Evolutionary conservation across 192 early-diverging fungal genomes (phyloP).

Genomic region (Coemansia asiatica): DNA sequence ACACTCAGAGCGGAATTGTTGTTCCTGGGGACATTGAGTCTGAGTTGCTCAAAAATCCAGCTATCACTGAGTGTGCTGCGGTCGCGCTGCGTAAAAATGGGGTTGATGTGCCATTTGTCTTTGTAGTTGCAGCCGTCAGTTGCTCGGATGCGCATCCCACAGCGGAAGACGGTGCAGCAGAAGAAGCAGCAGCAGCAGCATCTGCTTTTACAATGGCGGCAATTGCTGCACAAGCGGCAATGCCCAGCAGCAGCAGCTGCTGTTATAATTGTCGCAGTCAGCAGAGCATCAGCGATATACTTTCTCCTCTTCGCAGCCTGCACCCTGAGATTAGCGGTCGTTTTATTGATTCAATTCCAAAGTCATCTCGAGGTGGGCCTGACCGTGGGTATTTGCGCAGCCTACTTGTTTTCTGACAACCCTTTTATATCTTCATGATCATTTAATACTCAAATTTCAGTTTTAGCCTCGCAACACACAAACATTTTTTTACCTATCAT

Average conservation of each 20-base stretch:
- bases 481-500: no score
- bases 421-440: not conserved
- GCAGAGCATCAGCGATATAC: not conserved
- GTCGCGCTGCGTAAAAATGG: conserved; percentile 13
- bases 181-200: no score
- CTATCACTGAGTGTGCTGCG: conserved; percentile 41
- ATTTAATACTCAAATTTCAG: not conserved
- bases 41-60: conserved; percentile 11
- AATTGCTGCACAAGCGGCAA: not conserved
- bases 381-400: conserved; percentile 17
- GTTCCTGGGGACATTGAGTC: conserved; percentile 38
- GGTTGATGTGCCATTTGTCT: conserved; percentile 26
- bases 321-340: conserved; percentile 32
- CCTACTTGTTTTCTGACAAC: conserved; percentile 12
- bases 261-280: not conserved
- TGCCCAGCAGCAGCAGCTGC: not conserved
- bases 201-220: not conserved
- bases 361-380: conserved; percentile 24
- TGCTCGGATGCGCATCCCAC: not conserved
- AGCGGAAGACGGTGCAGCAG: not conserved
- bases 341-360: conserved; percentile 26
- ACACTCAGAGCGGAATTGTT: conserved; percentile 7
- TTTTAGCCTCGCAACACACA: not conserved
- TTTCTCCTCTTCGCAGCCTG: conserved; percentile 13
- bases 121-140: conserved; percentile 18